Evolutionary conservation across 371 early-diverging fungal species (phyloP).

Genomic region (Mucor circinelloides): DNA sequence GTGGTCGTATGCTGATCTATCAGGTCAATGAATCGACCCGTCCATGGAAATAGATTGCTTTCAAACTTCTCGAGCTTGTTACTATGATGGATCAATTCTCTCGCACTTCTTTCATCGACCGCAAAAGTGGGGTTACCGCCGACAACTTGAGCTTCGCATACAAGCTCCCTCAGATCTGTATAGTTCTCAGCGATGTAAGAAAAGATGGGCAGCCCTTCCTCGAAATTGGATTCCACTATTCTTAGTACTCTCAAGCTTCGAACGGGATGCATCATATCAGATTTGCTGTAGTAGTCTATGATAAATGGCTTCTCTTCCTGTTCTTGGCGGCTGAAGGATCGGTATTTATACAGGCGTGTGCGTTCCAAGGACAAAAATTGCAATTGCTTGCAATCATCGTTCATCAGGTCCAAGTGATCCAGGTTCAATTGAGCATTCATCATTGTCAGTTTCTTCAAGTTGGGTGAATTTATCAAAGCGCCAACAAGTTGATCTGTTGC

Average conservation of each 20-base stretch:
- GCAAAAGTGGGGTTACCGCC: not conserved
- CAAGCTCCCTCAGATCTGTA: not conserved
- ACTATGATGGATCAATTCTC: not conserved
- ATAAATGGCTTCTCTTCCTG: not conserved
- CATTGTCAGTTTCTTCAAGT: not conserved
- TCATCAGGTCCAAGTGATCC: not conserved
- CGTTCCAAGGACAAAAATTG: not conserved
- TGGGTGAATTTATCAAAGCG: not conserved
- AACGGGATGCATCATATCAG: not conserved
- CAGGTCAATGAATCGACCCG: not conserved
- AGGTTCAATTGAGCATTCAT: not conserved
- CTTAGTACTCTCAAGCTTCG: not conserved
- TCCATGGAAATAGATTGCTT: not conserved
- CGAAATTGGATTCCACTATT: not conserved
- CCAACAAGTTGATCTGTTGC: not conserved
- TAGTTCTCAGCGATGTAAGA: not conserved
- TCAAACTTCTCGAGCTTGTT: not conserved
- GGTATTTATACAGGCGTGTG: not conserved
- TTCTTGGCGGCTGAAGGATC: not conserved
- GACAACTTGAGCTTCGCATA: not conserved
- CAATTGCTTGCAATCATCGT: not conserved
- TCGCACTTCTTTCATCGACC: not conserved
- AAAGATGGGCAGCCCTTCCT: not conserved
- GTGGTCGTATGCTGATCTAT: not conserved
- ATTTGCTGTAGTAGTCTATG: not conserved